phyloP scores from a whole-genome alignment of 345 rosid genomes.

The Gossypium rotundifolium region DNA sequence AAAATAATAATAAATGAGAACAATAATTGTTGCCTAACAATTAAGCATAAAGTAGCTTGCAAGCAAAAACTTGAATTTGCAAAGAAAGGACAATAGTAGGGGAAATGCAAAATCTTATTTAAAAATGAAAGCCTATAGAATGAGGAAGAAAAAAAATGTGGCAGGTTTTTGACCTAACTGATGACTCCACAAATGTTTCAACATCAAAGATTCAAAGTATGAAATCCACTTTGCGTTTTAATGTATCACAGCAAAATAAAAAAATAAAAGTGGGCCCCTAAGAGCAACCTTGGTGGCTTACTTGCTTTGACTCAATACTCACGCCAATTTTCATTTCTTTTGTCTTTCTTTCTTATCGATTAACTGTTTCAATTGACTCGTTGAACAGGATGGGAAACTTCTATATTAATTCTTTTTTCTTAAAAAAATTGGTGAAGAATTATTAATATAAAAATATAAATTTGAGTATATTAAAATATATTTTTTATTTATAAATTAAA shows the following conservation, averaged over 20 bases:
- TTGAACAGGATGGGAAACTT: not conserved
- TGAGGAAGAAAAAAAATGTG: not conserved
- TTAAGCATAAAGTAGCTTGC: slow-evolving; percentile 3
- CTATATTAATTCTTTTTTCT: not conserved
- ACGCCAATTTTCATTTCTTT: not conserved
- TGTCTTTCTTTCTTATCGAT: not conserved
- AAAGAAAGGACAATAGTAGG: not conserved
- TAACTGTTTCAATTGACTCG: slow-evolving; percentile 1
- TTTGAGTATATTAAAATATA: rapidly evolving
- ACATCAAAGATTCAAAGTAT: slow-evolving; percentile 6
- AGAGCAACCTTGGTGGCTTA: slow-evolving; percentile 4
- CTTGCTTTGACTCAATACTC: slow-evolving; percentile 9
- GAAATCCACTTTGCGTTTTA: not conserved
- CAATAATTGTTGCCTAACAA: slow-evolving; percentile 4
- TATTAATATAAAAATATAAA: too few relatives aligned
- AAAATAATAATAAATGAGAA: not conserved
- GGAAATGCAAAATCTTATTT: not conserved
- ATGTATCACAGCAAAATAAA: not conserved
- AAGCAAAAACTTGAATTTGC: slow-evolving; percentile 11
- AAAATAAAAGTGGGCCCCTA: not conserved
- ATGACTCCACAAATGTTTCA: not conserved
- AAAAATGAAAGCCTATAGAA: not conserved
- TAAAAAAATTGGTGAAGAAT: too few relatives aligned
- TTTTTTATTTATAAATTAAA: too few relatives aligned
- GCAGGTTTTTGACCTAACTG: not conserved